phyloP scores from a whole-genome alignment of 1,284 basidiomycete species.

The Apiotrichum gracile region DNA sequence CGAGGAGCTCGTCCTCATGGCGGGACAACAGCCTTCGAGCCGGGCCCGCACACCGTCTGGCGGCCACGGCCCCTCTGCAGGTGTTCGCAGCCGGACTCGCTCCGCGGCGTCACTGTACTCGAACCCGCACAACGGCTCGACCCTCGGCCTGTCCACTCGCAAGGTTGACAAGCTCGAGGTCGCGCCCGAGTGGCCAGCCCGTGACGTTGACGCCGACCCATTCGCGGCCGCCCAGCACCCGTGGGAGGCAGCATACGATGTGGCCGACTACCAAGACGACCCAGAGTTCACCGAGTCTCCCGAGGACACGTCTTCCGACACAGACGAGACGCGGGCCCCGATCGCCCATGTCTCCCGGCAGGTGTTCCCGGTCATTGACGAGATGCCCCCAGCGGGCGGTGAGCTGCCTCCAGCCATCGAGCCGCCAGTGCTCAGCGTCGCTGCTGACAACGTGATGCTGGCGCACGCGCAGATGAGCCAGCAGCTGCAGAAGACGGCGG shows the following conservation, averaged over 20 bases:
- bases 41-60: background rate
- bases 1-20: background rate
- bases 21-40: background rate
- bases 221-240: background rate
- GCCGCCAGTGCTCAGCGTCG: background rate
- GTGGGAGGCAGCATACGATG: slow-evolving; percentile 1
- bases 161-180: background rate
- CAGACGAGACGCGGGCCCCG: background rate
- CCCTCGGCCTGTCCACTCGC: background rate
- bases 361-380: no score
- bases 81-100: background rate
- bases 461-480: background rate
- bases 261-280: background rate
- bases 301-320: background rate
- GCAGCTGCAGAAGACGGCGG: background rate
- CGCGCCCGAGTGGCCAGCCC: background rate
- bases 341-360: background rate
- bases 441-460: background rate
- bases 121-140: background rate
- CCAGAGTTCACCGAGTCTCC: background rate
- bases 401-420: background rate
- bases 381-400: background rate
- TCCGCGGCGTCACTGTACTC: background rate
- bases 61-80: background rate
- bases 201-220: background rate